These are phyloP conservation scores for Wallacemonas sp. DNA, from an alignment of 208 protist species.

Conservation along the genomic window DNA sequence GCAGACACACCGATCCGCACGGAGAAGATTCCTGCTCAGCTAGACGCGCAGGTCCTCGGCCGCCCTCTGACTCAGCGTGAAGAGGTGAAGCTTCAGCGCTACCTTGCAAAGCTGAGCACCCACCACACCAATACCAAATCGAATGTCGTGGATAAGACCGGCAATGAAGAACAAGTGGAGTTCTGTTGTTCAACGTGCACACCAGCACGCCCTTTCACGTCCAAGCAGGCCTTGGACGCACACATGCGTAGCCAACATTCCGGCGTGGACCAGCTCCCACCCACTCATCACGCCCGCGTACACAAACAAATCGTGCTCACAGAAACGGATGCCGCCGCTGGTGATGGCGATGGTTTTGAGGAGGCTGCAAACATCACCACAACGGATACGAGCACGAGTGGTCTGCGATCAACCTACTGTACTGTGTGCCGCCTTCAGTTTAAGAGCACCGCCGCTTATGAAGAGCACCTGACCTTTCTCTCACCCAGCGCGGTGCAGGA, in stretches of 20 bases:
- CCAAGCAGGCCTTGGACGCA: constrained; percentile 23
- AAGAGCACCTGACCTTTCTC: constrained; percentile 45
- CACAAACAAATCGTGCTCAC: constrained; percentile 24
- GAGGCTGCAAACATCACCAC: neutral
- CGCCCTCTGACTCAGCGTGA: constrained; percentile 38
- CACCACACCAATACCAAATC: too few species aligned
- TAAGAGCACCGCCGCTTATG: constrained; percentile 19
- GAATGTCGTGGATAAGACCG: too few species aligned
- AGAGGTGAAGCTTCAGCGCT: constrained; percentile 41
- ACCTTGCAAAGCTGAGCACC: constrained; percentile 22
- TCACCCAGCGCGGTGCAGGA: constrained; percentile 23
- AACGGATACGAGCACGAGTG: neutral
- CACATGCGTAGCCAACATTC: constrained; percentile 26
- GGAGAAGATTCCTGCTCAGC: constrained; percentile 31
- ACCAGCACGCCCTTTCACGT: constrained; percentile 26
- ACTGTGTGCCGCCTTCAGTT: constrained; percentile 35
- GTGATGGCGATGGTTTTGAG: neutral
- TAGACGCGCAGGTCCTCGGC: constrained; percentile 32
- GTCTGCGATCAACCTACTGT: constrained; percentile 14
- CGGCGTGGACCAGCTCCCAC: constrained; percentile 14
- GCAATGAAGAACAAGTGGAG: too few species aligned
- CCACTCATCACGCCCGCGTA: constrained; percentile 32
- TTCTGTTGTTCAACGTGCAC: constrained; percentile 1
- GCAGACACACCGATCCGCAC: too few species aligned
- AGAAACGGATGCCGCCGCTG: neutral